Evolutionary conservation across 2,329 filamentous ascomycete species (phyloP).

Genomic region (Graphilbum sp.): DNA sequence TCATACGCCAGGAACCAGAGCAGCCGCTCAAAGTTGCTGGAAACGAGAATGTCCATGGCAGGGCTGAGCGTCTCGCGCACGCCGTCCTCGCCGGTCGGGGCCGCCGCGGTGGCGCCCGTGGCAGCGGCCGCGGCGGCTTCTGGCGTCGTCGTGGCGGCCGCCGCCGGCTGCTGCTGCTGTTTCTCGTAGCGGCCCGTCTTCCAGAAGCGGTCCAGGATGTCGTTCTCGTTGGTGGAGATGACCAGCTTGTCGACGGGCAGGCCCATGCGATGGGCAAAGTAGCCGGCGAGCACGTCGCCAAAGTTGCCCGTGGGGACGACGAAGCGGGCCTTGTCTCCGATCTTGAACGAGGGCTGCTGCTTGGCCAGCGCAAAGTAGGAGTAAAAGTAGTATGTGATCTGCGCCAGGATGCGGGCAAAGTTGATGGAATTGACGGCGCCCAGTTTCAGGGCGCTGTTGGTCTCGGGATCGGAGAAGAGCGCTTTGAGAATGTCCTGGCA

Average conservation of each 20-base stretch:
- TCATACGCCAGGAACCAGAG: conserved; percentile 78
- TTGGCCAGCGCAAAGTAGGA: conserved; percentile 71
- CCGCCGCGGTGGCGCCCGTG: conserved; percentile 40
- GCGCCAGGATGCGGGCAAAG: conserved; percentile 84
- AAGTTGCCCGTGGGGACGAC: conserved; percentile 95
- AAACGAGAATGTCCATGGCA: conserved; percentile 95
- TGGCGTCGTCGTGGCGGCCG: neutral
- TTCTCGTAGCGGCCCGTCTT: conserved; percentile 82
- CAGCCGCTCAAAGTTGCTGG: conserved; percentile 89
- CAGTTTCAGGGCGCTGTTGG: conserved; percentile 68
- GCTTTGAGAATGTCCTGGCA: conserved; percentile 96
- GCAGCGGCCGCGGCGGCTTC: neutral
- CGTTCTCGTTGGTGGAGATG: conserved; percentile 93
- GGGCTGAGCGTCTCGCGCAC: conserved; percentile 86
- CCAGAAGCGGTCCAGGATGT: conserved; percentile 93
- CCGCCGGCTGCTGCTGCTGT: conserved; percentile 26
- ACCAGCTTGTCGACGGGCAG: conserved; percentile 69
- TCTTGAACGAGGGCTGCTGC: conserved; percentile 40
- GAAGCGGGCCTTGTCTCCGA: conserved; percentile 59
- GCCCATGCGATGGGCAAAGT: conserved; percentile 49
- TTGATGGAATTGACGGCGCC: conserved; percentile 96
- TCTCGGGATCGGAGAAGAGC: conserved; percentile 70
- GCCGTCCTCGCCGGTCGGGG: conserved; percentile 36
- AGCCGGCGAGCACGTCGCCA: conserved; percentile 78
- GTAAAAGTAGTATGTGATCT: conserved; percentile 95